Percentiles rank a stretch among this genome's conserved stretches.
phyloP scores from a whole-genome alignment of 768 basidiomycete genomes.

The Inosperma sp. region DNA sequence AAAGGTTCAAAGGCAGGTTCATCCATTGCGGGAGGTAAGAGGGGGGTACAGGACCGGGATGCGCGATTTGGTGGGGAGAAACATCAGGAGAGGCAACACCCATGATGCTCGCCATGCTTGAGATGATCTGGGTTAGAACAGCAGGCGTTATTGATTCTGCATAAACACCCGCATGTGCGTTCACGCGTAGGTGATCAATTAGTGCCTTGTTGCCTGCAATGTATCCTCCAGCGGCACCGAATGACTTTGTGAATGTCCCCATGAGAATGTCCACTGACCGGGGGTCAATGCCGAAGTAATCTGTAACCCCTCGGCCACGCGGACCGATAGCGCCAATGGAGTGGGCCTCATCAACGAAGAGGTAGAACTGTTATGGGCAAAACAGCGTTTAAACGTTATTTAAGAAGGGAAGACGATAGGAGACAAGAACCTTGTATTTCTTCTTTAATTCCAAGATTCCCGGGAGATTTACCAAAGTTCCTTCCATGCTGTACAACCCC shows the following conservation, averaged over 20 bases:
- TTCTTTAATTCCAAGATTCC: constrained; percentile 79
- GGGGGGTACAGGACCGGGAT: constrained; percentile 69
- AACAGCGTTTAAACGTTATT: not conserved
- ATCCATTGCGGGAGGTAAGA: constrained; percentile 74
- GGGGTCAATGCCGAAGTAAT: constrained; percentile 88
- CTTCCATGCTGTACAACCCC: constrained; percentile 98
- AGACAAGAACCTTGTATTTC: constrained; percentile 81
- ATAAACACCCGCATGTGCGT: constrained; percentile 78
- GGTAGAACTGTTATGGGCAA: constrained; percentile 85
- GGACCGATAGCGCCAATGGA: constrained; percentile 95
- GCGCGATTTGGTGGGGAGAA: constrained; percentile 32
- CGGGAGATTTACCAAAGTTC: constrained; percentile 86
- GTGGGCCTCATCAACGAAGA: constrained; percentile 96
- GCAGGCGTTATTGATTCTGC: constrained; percentile 89
- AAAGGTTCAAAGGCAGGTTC: constrained; percentile 61
- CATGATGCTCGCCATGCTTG: constrained; percentile 97
- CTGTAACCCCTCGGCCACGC: constrained; percentile 88
- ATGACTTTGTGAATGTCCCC: constrained; percentile 98
- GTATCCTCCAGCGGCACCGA: constrained; percentile 93
- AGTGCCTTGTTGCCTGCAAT: constrained; percentile 79
- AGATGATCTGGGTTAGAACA: constrained; percentile 84
- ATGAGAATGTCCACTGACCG: constrained; percentile 85
- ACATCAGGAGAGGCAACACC: constrained; percentile 52
- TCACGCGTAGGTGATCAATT: constrained; percentile 76
- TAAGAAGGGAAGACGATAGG: not conserved